phyloP scores from a whole-genome alignment of 441 rosid species.

The Gossypium lobatum region DNA sequence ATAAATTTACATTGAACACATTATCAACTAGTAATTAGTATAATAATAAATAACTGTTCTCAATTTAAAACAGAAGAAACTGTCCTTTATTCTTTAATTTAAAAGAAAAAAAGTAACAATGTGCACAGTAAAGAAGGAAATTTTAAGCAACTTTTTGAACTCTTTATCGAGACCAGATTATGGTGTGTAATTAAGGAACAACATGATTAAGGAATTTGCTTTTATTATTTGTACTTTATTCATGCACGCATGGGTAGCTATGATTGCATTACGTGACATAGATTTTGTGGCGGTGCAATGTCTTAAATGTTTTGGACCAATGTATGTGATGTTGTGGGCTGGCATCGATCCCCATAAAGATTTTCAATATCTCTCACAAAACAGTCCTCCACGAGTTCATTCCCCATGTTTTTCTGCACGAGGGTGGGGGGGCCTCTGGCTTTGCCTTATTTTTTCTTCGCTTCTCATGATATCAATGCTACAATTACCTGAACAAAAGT shows the following conservation, averaged over 20 bases:
- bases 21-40: no score
- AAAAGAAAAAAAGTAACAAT: background rate
- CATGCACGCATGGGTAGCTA: constrained; percentile 22
- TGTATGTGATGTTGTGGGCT: background rate
- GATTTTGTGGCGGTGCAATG: constrained; percentile 14
- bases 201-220: constrained; percentile 2
- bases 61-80: no score
- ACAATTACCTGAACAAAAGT: no score
- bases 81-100: no score
- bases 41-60: no score
- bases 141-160: background rate
- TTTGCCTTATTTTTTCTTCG: background rate
- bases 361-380: constrained; percentile 29
- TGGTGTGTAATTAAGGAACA: constrained; percentile 8
- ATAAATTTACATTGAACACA: no score
- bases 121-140: background rate
- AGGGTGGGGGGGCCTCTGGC: background rate
- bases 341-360: constrained; percentile 38
- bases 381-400: background rate
- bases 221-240: background rate
- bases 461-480: background rate
- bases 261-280: constrained; percentile 19
- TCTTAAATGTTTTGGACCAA: no score
- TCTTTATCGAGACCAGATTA: background rate
- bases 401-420: background rate